phyloP scores from a whole-genome alignment of 306 rosid genomes.

The Alnus rubra region DNA sequence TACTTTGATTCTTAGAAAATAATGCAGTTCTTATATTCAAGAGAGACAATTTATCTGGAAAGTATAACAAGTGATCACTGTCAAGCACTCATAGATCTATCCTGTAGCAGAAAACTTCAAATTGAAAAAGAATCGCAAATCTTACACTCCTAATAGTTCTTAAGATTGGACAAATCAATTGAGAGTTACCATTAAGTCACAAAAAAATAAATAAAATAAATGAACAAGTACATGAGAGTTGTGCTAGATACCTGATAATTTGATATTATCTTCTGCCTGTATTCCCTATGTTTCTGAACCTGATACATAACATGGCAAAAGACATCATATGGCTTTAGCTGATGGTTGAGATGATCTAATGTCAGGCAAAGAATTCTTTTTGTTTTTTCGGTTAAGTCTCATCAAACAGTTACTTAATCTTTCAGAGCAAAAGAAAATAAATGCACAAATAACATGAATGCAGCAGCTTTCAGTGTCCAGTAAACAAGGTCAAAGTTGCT shows the following conservation, averaged over 20 bases:
- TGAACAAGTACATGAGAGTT: background rate
- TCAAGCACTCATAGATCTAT: background rate
- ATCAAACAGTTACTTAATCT: background rate
- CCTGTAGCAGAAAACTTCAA: background rate
- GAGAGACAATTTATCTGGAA: background rate
- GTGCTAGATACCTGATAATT: constrained; percentile 64
- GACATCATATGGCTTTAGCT: constrained; percentile 2
- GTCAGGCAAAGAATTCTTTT: background rate
- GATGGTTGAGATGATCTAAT: background rate
- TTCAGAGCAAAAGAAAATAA: background rate
- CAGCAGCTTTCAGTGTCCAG: background rate
- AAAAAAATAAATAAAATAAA: constrained; percentile 1
- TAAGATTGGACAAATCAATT: background rate
- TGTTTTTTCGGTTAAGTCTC: background rate
- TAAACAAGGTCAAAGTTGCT: background rate
- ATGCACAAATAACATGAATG: background rate
- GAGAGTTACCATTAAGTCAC: constrained; percentile 3
- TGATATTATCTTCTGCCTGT: constrained; percentile 72
- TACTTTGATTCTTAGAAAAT: background rate
- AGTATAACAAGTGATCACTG: background rate
- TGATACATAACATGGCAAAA: constrained; percentile 37
- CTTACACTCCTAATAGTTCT: background rate
- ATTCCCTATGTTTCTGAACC: constrained; percentile 77
- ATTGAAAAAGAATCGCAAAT: background rate
- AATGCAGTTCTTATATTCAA: background rate